A percentile compares a stretch with the other conserved stretches of the same genome.
phyloP scores from a whole-genome alignment of 106 monocot species.

The Ottelia alismoides region DNA sequence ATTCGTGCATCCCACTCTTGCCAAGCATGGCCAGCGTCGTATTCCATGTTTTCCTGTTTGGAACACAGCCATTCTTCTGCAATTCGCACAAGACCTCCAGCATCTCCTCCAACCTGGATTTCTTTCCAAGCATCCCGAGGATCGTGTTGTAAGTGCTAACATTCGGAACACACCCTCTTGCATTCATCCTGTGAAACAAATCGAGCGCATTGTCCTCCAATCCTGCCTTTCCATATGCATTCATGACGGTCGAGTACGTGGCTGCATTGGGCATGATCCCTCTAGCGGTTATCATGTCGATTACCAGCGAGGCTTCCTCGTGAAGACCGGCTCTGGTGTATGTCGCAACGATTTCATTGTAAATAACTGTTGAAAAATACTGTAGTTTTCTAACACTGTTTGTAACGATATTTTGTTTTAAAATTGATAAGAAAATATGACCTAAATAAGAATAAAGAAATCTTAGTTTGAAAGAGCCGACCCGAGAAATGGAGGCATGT shows the following conservation, averaged over 20 bases:
- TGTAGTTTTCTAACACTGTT: too few relatives aligned
- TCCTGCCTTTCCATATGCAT: constrained; percentile 61
- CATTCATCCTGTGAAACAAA: constrained; percentile 52
- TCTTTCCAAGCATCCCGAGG: constrained; percentile 75
- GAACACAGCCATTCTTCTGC: constrained; percentile 65
- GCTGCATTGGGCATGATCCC: constrained; percentile 71
- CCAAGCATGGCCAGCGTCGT: constrained; percentile 82
- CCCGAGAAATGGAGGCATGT: too few relatives aligned
- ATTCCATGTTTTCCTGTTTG: constrained; percentile 84
- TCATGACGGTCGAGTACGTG: constrained; percentile 76
- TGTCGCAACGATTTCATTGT: constrained; percentile 78
- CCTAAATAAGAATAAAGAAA: too few relatives aligned
- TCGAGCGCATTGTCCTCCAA: constrained; percentile 56
- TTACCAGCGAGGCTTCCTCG: constrained; percentile 41
- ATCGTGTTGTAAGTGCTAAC: constrained; percentile 79
- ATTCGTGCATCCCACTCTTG: constrained; percentile 57
- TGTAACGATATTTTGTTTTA: too few relatives aligned
- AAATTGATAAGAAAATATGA: too few relatives aligned
- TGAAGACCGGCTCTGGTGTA: constrained; percentile 68
- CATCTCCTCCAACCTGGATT: constrained; percentile 56
- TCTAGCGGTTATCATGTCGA: constrained; percentile 58
- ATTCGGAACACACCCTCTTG: constrained; percentile 59
- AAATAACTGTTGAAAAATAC: too few relatives aligned
- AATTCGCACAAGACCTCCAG: constrained; percentile 56
- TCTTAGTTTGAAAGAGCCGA: too few relatives aligned